phyloP scores from a whole-genome alignment of 139 green algal genomes.

The Picochlorum sp. region DNA sequence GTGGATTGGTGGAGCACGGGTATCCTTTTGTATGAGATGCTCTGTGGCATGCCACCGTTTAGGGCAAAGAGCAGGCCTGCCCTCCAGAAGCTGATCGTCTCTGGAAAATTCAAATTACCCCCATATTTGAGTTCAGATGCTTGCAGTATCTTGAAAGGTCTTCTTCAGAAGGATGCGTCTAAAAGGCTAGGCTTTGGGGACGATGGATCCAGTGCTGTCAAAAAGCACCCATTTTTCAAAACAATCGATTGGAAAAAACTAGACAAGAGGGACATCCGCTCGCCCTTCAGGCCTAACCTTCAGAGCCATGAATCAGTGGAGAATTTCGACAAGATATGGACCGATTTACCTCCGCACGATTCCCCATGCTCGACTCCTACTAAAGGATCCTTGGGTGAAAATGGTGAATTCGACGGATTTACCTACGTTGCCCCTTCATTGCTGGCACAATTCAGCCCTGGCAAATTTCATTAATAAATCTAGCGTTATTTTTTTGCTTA shows the following conservation, averaged over 20 bases:
- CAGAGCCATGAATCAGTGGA: slow-evolving; percentile 35
- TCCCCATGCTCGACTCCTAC: slow-evolving; percentile 57
- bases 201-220: slow-evolving; percentile 43
- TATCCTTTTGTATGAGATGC: slow-evolving; percentile 97
- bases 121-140: slow-evolving; percentile 42
- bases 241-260: slow-evolving; percentile 78
- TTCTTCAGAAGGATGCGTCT: slow-evolving; percentile 73
- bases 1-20: slow-evolving; percentile 97
- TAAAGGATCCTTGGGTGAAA: slow-evolving; percentile 3
- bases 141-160: slow-evolving; percentile 46
- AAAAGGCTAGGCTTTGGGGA: slow-evolving; percentile 75
- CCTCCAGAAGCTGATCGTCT: slow-evolving; percentile 80
- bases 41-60: slow-evolving; percentile 87
- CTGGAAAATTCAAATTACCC: slow-evolving; percentile 72
- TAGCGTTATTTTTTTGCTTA: neutral
- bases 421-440: slow-evolving; percentile 46
- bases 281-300: slow-evolving; percentile 74
- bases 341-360: slow-evolving; percentile 56
- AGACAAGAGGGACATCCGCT: slow-evolving; percentile 54
- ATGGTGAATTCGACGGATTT: slow-evolving; percentile 56
- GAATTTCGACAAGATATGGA: slow-evolving; percentile 86
- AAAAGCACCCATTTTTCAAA: slow-evolving; percentile 82
- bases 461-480: neutral
- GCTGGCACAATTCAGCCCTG: neutral
- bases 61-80: slow-evolving; percentile 67